phyloP scores from a whole-genome alignment of 805 yeast species.

The Wickerhamiella spandovensis region DNA sequence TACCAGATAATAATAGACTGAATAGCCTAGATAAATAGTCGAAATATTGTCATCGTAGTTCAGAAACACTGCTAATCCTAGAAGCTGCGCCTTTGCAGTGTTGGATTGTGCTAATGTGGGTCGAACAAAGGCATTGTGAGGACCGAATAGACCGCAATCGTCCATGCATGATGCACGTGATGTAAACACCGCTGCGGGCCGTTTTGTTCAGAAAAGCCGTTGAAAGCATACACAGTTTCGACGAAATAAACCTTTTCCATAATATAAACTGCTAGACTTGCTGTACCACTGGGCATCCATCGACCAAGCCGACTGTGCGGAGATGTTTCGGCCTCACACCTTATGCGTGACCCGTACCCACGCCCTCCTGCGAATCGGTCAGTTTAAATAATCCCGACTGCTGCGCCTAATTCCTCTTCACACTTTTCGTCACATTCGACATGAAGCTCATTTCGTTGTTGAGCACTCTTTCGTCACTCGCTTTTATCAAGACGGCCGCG shows the following conservation, averaged over 20 bases:
- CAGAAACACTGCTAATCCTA: no score
- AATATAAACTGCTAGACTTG: no score
- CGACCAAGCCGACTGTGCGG: no score
- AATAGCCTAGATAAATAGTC: no score
- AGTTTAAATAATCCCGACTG: not conserved
- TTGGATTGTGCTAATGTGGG: not conserved
- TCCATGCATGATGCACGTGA: not conserved
- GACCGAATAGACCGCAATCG: not conserved
- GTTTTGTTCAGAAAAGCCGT: not conserved
- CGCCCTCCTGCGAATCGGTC: not conserved
- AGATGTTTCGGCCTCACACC: not conserved
- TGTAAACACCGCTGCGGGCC: not conserved
- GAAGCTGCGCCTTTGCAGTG: no score
- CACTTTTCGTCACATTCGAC: not conserved
- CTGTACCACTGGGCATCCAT: no score
- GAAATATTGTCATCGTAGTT: no score
- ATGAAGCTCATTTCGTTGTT: conserved; percentile 19
- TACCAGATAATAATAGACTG: not conserved
- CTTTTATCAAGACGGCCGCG: conserved; percentile 10
- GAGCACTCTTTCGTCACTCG: conserved; percentile 12
- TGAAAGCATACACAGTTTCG: no score
- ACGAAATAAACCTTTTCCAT: no score
- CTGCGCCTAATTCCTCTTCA: not conserved
- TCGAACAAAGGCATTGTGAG: not conserved
- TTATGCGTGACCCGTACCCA: not conserved